These are phyloP conservation scores for Neurospora africana DNA, from an alignment of 495 filamentous ascomycete species.

Conservation along the genomic window DNA sequence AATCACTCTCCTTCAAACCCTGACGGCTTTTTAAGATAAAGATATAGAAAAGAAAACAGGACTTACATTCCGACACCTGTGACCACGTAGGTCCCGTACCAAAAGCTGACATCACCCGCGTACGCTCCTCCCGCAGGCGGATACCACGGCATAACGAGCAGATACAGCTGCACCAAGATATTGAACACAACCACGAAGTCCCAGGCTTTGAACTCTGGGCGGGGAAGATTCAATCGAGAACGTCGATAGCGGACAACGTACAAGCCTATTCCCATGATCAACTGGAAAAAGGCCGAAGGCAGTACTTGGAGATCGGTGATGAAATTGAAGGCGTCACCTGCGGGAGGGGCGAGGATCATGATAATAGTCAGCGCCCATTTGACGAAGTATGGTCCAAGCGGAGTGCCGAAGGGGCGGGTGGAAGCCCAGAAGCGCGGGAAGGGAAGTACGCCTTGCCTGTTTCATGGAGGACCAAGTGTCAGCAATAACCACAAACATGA, in stretches of 20 bases:
- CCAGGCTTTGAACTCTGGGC: conserved; percentile 45
- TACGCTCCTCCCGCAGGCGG: conserved; percentile 45
- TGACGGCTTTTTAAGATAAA: background rate
- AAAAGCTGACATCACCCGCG: conserved; percentile 54
- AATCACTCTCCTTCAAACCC: background rate
- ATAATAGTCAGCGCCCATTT: conserved; percentile 50
- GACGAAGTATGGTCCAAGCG: conserved; percentile 46
- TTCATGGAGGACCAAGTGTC: background rate
- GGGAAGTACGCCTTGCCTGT: conserved; percentile 55
- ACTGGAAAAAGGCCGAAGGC: conserved; percentile 42
- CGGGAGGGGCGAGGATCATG: conserved; percentile 57
- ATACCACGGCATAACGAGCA: conserved; percentile 56
- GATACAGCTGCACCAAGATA: conserved; percentile 43
- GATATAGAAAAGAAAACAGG: background rate
- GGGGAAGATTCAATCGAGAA: conserved; percentile 31
- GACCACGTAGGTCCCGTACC: conserved; percentile 54
- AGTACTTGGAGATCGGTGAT: conserved; percentile 45
- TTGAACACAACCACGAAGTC: conserved; percentile 42
- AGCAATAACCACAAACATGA: background rate
- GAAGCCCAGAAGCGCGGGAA: conserved; percentile 54
- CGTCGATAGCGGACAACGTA: conserved; percentile 42
- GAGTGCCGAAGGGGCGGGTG: conserved; percentile 52
- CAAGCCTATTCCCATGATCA: conserved; percentile 44
- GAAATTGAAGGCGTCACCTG: conserved; percentile 61
- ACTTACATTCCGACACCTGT: conserved; percentile 47